Conservation (phyloP, 2,329 filamentous ascomycete species). For the Fusarium sp. region DNA sequence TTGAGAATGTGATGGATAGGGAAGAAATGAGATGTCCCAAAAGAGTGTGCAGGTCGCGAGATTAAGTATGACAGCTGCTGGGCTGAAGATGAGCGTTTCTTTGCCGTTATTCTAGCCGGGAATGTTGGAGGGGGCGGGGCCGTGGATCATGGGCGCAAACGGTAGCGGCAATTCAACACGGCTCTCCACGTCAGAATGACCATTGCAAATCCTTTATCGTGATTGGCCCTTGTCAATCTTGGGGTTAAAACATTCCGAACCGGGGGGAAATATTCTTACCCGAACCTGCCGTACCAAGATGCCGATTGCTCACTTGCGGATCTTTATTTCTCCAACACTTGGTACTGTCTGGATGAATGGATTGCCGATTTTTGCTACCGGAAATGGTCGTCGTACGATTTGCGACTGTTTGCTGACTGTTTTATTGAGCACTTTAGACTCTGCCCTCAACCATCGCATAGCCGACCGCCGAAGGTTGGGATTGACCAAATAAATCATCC, state of each 20-base stretch:
- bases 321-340: slow-evolving; percentile 36
- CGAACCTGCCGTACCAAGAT: slow-evolving; percentile 25
- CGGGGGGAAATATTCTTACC: slow-evolving; percentile 36
- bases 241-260: slow-evolving; percentile 15
- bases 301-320: slow-evolving; percentile 20
- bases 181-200: slow-evolving; percentile 31
- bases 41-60: slow-evolving; percentile 2
- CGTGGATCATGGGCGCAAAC: slow-evolving; percentile 23
- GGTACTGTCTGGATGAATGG: slow-evolving; percentile 12
- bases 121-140: slow-evolving; percentile 36
- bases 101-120: slow-evolving; percentile 38
- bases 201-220: slow-evolving; percentile 19
- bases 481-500: too few species aligned
- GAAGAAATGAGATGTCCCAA: neutral
- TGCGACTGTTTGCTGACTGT: neutral
- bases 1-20: neutral
- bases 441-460: neutral
- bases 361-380: slow-evolving; percentile 30
- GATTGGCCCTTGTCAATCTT: slow-evolving; percentile 18
- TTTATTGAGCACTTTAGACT: neutral
- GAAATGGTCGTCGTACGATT: slow-evolving; percentile 25
- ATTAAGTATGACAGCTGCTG: slow-evolving; percentile 12
- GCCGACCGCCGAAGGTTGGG: neutral
- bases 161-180: slow-evolving; percentile 38
- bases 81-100: neutral